A percentile compares a stretch with the other conserved stretches of the same genome.
Evolutionary conservation across 2,329 filamentous ascomycete species (phyloP).

Genomic region (Sporothrix brunneoviolacea): DNA sequence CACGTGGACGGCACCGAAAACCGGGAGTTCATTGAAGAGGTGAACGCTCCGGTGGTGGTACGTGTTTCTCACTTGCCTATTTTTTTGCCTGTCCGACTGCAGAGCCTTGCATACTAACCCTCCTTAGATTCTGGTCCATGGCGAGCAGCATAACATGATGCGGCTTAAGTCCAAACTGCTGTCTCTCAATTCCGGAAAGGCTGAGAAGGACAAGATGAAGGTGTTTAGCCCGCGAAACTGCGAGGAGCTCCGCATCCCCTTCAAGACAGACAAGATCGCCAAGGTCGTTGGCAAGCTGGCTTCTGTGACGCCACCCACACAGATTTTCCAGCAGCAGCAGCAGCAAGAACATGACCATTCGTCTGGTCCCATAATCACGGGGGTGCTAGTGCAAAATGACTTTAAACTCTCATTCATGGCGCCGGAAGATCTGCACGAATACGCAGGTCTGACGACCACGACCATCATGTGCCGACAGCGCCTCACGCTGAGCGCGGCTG

Average conservation of each 20-base stretch:
- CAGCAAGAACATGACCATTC: conserved; percentile 15
- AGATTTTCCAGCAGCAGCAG: conserved; percentile 18
- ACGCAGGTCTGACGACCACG: conserved; percentile 92
- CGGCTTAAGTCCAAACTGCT: conserved; percentile 89
- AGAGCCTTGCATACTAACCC: too few relatives aligned
- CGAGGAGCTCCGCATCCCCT: conserved; percentile 89
- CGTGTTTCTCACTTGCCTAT: conserved; percentile 32
- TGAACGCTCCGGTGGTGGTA: conserved; percentile 85
- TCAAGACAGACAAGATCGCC: conserved; percentile 89
- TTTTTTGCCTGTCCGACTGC: too few relatives aligned
- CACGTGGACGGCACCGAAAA: conserved; percentile 97
- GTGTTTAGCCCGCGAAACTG: conserved; percentile 93
- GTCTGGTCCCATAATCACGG: conserved; percentile 59
- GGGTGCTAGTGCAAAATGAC: conserved; percentile 93
- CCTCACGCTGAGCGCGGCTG: conserved; percentile 78
- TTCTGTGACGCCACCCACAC: conserved; percentile 62
- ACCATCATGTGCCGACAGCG: conserved; percentile 90
- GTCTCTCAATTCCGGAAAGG: conserved; percentile 79
- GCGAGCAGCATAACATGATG: conserved; percentile 98
- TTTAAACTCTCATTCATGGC: conserved; percentile 98
- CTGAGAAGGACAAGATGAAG: conserved; percentile 75
- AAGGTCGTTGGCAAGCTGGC: conserved; percentile 95
- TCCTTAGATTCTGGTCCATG: conserved; percentile 81
- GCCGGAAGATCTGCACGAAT: conserved; percentile 90
- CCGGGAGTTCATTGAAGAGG: conserved; percentile 91